Percentiles rank a stretch among this genome's conserved stretches.
These are phyloP conservation scores for Alternaria triticina DNA, from an alignment of 2,329 filamentous ascomycete species.

Conservation along the genomic window DNA sequence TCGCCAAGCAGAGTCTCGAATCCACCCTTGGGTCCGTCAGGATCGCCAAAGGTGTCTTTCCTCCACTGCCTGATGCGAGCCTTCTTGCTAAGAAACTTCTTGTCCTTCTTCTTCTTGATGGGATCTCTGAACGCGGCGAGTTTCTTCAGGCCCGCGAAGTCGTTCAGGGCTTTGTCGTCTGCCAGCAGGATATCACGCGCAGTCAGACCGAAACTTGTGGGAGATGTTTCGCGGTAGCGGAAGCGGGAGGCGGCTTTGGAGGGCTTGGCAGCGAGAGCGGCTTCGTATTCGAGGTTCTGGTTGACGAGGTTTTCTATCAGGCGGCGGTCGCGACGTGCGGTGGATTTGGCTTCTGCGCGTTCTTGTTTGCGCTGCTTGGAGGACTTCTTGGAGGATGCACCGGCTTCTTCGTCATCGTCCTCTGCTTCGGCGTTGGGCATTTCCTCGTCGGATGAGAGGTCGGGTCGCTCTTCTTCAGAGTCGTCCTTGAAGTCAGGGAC, in stretches of 20 bases:
- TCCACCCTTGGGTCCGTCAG: constrained; percentile 58
- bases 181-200: constrained; percentile 90
- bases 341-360: constrained; percentile 66
- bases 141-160: constrained; percentile 94
- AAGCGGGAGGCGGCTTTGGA: constrained; percentile 65
- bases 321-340: constrained; percentile 79
- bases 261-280: constrained; percentile 61
- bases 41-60: constrained; percentile 69
- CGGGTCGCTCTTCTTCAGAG: constrained; percentile 73
- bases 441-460: constrained; percentile 64
- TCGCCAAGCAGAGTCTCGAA: constrained; percentile 41
- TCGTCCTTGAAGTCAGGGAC: constrained; percentile 83
- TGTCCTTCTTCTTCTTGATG: constrained; percentile 88
- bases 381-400: constrained; percentile 42
- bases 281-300: constrained; percentile 75
- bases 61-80: constrained; percentile 87
- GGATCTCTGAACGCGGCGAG: constrained; percentile 85
- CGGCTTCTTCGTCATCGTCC: constrained; percentile 40
- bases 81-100: constrained; percentile 91
- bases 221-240: constrained; percentile 93
- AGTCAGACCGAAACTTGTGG: constrained; percentile 87
- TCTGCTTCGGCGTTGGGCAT: constrained; percentile 53
- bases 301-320: constrained; percentile 89
- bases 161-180: constrained; percentile 82
- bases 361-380: constrained; percentile 56